Percentiles rank a stretch among this genome's conserved stretches.
Evolutionary conservation across 2,329 filamentous ascomycete genomes (phyloP).

Genomic region (Penicillium sp.): DNA sequence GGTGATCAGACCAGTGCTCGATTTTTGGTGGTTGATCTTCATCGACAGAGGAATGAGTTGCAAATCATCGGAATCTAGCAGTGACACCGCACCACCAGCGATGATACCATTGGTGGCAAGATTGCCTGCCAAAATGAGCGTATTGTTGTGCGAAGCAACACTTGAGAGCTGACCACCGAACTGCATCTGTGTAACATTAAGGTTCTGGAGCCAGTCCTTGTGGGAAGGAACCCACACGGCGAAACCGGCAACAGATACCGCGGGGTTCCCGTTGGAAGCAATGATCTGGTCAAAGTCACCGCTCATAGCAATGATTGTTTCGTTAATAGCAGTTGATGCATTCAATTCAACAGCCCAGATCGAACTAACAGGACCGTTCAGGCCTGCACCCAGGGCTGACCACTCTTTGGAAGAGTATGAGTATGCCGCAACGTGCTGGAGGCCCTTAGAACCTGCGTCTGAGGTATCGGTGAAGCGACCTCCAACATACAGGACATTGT

Average conservation of each 20-base stretch:
- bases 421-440: conserved; percentile 76
- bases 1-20: conserved; percentile 54
- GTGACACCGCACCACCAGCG: conserved; percentile 68
- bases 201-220: conserved; percentile 82
- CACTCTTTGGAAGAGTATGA: conserved; percentile 67
- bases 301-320: conserved; percentile 74
- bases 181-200: conserved; percentile 62
- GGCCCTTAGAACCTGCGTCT: conserved; percentile 57
- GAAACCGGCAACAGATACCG: conserved; percentile 67
- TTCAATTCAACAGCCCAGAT: conserved; percentile 80
- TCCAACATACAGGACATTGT: conserved; percentile 70
- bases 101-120: conserved; percentile 72
- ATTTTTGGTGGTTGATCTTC: conserved; percentile 42
- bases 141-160: conserved; percentile 57
- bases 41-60: conserved; percentile 46
- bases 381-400: conserved; percentile 76
- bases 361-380: conserved; percentile 72
- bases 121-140: conserved; percentile 75
- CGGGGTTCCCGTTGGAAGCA: conserved; percentile 60
- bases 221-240: conserved; percentile 88
- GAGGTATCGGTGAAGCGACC: conserved; percentile 78
- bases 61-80: conserved; percentile 48
- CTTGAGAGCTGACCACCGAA: conserved; percentile 72
- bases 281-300: conserved; percentile 74
- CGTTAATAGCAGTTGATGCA: conserved; percentile 63